Base-by-base conservation (phyloP, 176 grass and related monocot species). In the Ananas comosus region DNA sequence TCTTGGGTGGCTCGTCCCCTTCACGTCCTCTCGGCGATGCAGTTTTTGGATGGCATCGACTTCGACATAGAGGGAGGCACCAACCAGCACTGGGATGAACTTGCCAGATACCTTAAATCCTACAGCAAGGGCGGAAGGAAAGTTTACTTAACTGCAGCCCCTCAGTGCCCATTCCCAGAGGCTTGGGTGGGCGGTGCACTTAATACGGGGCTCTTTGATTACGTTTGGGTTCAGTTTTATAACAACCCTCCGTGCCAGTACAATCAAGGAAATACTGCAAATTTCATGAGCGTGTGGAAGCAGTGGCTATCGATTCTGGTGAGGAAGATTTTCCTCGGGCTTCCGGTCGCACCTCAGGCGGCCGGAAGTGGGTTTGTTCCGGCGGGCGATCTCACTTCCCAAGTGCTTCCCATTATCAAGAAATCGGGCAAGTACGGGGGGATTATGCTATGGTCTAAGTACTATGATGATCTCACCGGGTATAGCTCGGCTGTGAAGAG, bases 141-240 rank as follows among this genome's bases (percentile, higher is more conserved):
- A 48, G 76, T 91, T 50, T 80, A 80, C 69, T 71, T 91, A 7
- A 21, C 68, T 2, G 85, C 88, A 3, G 88, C 88, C 19, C 88
- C 88, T 25, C 88, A 91, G 72, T 91, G 88, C 68, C 88, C 88
- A 12, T 91, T 85, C 72, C 88, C 88, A 14, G 88, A 91, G 67
- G 81, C 84, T 50, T 87, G 72, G 72, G 56, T 87, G 14, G 84
- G 88, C 1, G n/a, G 29, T 2, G 88, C 88, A 24, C 72, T 91
- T 1, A 2, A 9, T 2, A 91, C 79, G 1, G 85, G 84, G 2
- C 73, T 76, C 1, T 76, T 76, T 16, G 73, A 76, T 25, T 76
- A 22, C 6, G 73, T 76, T 14, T 76, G 73, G 73, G 64, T 76
- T 11, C 73, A 76, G 48, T 76, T 76, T 51, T 76, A 76, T 50